These are phyloP conservation scores for Brasilioporus rufonigricans DNA, from an alignment of 768 basidiomycete species.

Conservation along the genomic window DNA sequence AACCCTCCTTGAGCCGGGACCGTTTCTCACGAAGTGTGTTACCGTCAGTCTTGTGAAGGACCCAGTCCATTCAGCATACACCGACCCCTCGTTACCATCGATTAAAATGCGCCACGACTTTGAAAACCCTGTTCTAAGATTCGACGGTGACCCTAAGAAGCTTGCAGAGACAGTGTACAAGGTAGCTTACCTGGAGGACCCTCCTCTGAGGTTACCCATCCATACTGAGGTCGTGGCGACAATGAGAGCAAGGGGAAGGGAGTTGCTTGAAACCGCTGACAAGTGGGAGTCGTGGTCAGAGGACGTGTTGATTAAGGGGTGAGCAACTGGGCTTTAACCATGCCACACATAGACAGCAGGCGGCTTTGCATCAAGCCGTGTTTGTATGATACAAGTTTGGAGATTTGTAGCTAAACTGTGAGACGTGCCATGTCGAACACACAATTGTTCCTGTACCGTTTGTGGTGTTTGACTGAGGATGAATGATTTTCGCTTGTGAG, in stretches of 20 bases:
- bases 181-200: conserved; percentile 5
- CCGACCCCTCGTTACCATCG: conserved; percentile 3
- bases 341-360: no score
- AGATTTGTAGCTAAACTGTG: no score
- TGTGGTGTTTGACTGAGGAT: no score
- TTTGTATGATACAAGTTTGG: no score
- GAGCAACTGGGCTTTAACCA: no score
- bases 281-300: conserved; percentile 12
- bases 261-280: conserved; percentile 13
- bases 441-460: no score
- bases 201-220: conserved; percentile 18
- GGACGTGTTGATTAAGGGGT: background rate
- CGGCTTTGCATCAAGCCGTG: no score
- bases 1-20: conserved; percentile 3
- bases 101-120: background rate
- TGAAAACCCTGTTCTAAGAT: background rate
- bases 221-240: background rate
- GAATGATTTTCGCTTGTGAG: no score
- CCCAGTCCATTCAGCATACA: conserved; percentile 15
- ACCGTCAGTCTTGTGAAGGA: background rate
- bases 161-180: conserved; percentile 13
- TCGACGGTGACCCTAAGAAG: conserved; percentile 16
- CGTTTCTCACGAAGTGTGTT: background rate
- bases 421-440: no score
- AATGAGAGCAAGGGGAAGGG: background rate